Evolutionary conservation across 345 rosid genomes (phyloP).

Genomic region (Salix koriyanagi): DNA sequence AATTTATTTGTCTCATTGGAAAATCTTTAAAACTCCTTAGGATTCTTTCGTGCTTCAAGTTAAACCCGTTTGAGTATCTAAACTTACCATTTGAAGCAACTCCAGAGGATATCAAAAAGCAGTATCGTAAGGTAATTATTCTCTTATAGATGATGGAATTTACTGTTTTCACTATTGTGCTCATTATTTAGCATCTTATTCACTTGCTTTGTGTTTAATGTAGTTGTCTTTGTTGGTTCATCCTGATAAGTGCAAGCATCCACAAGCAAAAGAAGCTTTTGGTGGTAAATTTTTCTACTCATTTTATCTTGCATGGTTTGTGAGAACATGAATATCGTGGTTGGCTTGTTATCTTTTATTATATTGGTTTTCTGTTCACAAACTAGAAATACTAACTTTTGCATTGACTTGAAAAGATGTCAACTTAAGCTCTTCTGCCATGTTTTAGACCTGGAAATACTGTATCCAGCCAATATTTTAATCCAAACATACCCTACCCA

Average conservation of each 20-base stretch:
- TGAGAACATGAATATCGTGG: neutral
- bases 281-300: constrained; percentile 46
- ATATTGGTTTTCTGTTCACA: neutral
- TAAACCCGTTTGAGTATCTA: constrained; percentile 86
- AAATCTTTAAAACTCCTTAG: constrained; percentile 25
- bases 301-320: neutral
- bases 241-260: constrained; percentile 99
- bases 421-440: neutral
- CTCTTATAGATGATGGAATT: neutral
- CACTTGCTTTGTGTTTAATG: constrained; percentile 10
- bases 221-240: constrained; percentile 91
- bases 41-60: constrained; percentile 96
- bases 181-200: constrained; percentile 4
- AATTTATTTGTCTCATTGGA: neutral
- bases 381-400: neutral
- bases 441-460: neutral
- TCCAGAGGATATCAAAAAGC: constrained; percentile 69
- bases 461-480: neutral
- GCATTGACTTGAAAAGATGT: neutral
- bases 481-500: neutral
- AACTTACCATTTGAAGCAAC: constrained; percentile 72
- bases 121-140: constrained; percentile 80
- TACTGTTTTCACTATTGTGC: neutral
- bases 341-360: neutral
- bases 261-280: constrained; percentile 96